Conservation (phyloP, 2,329 filamentous ascomycete genomes). For the Stachybotrys echinatus region DNA sequence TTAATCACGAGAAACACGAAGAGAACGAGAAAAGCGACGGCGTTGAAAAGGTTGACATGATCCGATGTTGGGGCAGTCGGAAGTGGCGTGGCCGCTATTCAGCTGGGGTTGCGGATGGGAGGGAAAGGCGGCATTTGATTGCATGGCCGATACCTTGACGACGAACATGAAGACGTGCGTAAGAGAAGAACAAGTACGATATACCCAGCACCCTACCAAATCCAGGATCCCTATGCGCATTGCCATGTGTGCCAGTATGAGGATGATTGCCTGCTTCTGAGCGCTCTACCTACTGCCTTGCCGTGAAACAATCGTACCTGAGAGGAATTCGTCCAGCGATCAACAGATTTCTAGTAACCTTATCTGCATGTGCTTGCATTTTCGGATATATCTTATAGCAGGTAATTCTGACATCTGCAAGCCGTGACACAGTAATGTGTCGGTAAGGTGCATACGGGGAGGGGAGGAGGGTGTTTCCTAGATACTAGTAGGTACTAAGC, state of each 20-base stretch:
- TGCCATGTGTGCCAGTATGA: neutral
- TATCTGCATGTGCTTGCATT: too few relatives aligned
- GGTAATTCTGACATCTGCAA: too few relatives aligned
- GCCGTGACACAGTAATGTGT: too few relatives aligned
- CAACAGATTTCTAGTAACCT: too few relatives aligned
- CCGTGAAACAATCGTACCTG: too few relatives aligned
- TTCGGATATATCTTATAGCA: too few relatives aligned
- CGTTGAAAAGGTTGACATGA: constrained; percentile 18
- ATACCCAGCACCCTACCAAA: neutral
- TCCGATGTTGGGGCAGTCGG: constrained; percentile 16
- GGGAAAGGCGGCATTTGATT: neutral
- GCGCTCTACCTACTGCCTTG: too few relatives aligned
- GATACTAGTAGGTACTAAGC: neutral
- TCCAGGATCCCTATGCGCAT: neutral
- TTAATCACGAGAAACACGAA: constrained; percentile 19
- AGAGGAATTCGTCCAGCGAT: too few relatives aligned
- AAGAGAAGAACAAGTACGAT: neutral
- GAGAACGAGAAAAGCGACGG: constrained; percentile 15
- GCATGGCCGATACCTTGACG: neutral
- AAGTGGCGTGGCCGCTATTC: neutral
- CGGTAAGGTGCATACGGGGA: too few relatives aligned
- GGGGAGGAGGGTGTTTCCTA: neutral
- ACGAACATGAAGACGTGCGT: neutral
- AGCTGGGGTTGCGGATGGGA: neutral
- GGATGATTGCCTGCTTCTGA: too few relatives aligned